These are phyloP conservation scores for Picea engelmannii DNA, from an alignment of 83 land plant species.

Conservation along the genomic window DNA sequence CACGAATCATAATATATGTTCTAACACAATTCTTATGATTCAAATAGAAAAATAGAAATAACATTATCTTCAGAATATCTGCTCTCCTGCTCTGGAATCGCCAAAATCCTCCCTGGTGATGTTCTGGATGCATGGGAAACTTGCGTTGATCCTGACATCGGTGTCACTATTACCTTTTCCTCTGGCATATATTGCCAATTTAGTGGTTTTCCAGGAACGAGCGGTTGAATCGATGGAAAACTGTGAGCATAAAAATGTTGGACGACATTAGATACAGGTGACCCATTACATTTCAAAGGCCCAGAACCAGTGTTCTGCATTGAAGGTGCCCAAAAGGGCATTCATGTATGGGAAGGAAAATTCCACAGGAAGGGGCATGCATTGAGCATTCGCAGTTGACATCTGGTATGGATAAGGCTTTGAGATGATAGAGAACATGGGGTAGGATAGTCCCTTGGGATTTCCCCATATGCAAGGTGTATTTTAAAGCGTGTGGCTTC, in stretches of 20 bases:
- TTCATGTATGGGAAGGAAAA: constrained; percentile 7
- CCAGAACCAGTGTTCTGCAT: not conserved
- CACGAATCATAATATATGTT: not conserved
- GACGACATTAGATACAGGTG: not conserved
- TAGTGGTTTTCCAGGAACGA: not conserved
- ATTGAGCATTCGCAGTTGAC: not conserved
- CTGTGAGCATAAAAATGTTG: not conserved
- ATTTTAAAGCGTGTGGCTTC: not conserved
- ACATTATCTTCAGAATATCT: constrained; percentile 5
- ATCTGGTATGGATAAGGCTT: constrained; percentile 1
- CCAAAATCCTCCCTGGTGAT: constrained; percentile 1
- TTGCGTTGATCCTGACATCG: not conserved
- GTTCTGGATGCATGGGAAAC: constrained; percentile 2
- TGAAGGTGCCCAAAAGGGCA: constrained; percentile 1
- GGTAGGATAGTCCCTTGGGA: not conserved
- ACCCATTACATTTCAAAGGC: not conserved
- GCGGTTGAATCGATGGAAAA: not conserved
- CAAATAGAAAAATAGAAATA: not conserved
- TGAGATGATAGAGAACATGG: not conserved
- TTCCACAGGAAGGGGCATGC: not conserved
- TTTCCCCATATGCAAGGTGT: not conserved
- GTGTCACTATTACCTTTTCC: not conserved
- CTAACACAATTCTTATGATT: not conserved
- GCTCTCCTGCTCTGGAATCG: constrained; percentile 3
- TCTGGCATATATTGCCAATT: not conserved